Conservation (phyloP, 352 stramenopile species). For the Phytopythium helicoides region DNA sequence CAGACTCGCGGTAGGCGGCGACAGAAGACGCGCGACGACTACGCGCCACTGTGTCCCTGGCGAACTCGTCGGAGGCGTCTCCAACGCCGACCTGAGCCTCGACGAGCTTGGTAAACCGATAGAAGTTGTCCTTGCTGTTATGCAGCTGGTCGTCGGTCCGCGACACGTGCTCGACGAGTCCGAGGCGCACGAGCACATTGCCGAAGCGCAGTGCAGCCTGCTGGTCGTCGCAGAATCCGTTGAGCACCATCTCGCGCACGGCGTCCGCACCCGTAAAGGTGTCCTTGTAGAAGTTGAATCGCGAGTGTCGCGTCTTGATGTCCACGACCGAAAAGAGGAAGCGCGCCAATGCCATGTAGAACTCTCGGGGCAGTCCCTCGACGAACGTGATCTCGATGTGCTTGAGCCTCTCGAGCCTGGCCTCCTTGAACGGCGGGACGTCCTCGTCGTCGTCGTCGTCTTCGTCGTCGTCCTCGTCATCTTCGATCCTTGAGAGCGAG, state of each 20-base stretch:
- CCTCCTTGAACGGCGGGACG: conserved; percentile 65
- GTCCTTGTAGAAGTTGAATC: conserved; percentile 89
- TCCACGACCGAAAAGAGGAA: conserved; percentile 77
- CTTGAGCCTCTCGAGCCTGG: conserved; percentile 66
- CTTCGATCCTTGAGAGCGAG: conserved; percentile 4
- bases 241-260: conserved; percentile 68
- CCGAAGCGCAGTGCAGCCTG: conserved; percentile 62
- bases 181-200: conserved; percentile 78
- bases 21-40: conserved; percentile 50
- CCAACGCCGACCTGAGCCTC: conserved; percentile 39
- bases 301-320: conserved; percentile 78
- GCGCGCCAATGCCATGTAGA: conserved; percentile 68
- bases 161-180: conserved; percentile 83
- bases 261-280: conserved; percentile 75
- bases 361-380: conserved; percentile 74
- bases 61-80: conserved; percentile 25
- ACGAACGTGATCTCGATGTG: conserved; percentile 78
- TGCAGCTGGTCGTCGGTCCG: conserved; percentile 73
- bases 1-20: conserved; percentile 68
- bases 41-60: conserved; percentile 22
- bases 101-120: conserved; percentile 72
- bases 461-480: conserved; percentile 14
- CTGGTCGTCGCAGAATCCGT: conserved; percentile 79
- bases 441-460: conserved; percentile 44
- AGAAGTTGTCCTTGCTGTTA: conserved; percentile 86